Evolutionary conservation across 768 basidiomycete species (phyloP).

Genomic region (Austroboletus festivus): DNA sequence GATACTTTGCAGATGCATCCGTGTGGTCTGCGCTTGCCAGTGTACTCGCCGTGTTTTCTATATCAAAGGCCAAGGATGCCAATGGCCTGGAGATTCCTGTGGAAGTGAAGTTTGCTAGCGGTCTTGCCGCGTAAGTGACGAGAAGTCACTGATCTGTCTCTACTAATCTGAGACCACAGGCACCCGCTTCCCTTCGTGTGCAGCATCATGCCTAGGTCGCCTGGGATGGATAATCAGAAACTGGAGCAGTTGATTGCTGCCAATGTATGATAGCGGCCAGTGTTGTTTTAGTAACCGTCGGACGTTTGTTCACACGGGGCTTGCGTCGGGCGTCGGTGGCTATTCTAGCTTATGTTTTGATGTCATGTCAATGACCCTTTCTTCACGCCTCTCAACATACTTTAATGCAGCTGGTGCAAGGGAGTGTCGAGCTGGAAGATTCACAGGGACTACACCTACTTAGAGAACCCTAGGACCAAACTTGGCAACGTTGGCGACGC

Average conservation of each 20-base stretch:
- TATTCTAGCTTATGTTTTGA: neutral
- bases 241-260: slow-evolving; percentile 5
- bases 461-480: no score
- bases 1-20: slow-evolving; percentile 21
- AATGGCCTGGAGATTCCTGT: slow-evolving; percentile 12
- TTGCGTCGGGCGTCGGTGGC: neutral
- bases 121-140: slow-evolving; percentile 8
- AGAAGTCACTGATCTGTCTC: neutral
- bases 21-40: slow-evolving; percentile 14
- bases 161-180: neutral
- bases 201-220: slow-evolving; percentile 5
- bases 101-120: slow-evolving; percentile 13
- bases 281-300: neutral
- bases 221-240: slow-evolving; percentile 1
- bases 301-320: neutral
- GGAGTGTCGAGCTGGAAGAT: no score
- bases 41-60: slow-evolving; percentile 9
- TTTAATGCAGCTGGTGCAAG: no score
- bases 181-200: slow-evolving; percentile 6
- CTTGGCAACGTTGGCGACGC: neutral
- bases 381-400: neutral
- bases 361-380: no score
- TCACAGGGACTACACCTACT: no score
- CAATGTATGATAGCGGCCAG: neutral
- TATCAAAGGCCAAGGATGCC: slow-evolving; percentile 5